phyloP scores from a whole-genome alignment of 805 yeast species.

The Starmerella tilneyi region DNA sequence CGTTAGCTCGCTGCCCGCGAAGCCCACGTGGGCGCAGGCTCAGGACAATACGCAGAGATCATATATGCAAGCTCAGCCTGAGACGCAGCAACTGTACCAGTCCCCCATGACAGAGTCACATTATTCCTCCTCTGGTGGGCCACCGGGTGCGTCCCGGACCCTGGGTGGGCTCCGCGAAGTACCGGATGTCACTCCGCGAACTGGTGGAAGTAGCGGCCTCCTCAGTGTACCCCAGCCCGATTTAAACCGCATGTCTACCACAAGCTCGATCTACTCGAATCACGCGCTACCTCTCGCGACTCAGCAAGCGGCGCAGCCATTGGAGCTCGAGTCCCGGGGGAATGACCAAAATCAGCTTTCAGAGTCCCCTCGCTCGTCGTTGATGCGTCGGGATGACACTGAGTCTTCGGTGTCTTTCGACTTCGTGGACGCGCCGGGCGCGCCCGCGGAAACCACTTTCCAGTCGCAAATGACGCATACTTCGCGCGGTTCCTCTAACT shows the following conservation, averaged over 20 bases:
- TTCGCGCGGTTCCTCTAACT: neutral
- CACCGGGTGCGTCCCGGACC: too few relatives aligned
- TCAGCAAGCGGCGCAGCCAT: too few relatives aligned
- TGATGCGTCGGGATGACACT: conserved; percentile 6
- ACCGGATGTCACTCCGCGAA: too few relatives aligned
- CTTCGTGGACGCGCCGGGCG: conserved; percentile 12
- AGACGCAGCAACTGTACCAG: neutral
- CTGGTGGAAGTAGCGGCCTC: neutral
- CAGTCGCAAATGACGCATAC: neutral
- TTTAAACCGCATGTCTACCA: conserved; percentile 1
- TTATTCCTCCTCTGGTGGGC: too few relatives aligned
- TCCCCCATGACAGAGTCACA: neutral
- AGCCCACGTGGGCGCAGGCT: conserved; percentile 7
- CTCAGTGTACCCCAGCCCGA: conserved; percentile 1
- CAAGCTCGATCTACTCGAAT: conserved; percentile 17
- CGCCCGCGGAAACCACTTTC: neutral
- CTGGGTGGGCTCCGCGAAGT: too few relatives aligned
- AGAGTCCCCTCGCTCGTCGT: too few relatives aligned
- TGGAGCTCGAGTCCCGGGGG: too few relatives aligned
- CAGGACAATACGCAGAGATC: neutral
- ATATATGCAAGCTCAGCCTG: neutral
- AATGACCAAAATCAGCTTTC: too few relatives aligned
- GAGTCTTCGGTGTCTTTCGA: conserved; percentile 15
- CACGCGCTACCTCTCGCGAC: too few relatives aligned
- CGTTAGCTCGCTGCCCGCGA: neutral